These are phyloP conservation scores for Coemansia sp. DNA, from an alignment of 192 early-diverging fungal species.

Conservation along the genomic window DNA sequence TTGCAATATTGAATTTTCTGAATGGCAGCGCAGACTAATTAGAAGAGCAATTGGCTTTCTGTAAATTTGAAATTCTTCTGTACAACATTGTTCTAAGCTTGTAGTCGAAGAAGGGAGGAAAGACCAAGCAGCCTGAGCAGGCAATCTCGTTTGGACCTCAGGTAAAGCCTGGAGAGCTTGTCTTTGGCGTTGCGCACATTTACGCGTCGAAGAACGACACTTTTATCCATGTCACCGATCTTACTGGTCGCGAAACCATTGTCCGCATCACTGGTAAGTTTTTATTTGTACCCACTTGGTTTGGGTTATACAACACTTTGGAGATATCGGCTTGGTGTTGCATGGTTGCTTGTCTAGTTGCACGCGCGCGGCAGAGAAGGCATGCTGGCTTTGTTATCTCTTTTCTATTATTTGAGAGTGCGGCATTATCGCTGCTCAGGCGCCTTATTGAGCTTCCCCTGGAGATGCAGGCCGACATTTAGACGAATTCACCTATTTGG, in stretches of 20 bases:
- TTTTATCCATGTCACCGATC: constrained; percentile 99
- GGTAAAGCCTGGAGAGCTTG: constrained; percentile 95
- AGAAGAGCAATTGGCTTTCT: too few relatives aligned
- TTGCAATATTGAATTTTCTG: too few relatives aligned
- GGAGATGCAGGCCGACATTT: constrained; percentile 37
- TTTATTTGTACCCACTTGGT: background rate
- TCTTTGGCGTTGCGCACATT: constrained; percentile 99
- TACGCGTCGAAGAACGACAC: constrained; percentile 99
- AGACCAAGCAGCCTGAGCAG: constrained; percentile 77
- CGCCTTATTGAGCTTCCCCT: constrained; percentile 54
- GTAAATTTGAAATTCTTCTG: background rate
- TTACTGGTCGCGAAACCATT: constrained; percentile 99
- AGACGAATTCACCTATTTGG: background rate
- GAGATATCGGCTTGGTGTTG: background rate
- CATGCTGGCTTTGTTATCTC: background rate
- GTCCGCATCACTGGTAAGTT: constrained; percentile 93
- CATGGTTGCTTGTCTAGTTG: constrained; percentile 6
- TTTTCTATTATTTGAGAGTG: constrained; percentile 6
- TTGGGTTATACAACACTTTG: background rate
- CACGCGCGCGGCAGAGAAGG: constrained; percentile 2
- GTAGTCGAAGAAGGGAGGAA: constrained; percentile 73
- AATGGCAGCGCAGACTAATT: too few relatives aligned
- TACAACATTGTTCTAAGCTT: constrained; percentile 17
- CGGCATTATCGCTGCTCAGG: background rate
- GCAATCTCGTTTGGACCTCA: constrained; percentile 95